These are phyloP conservation scores for Phytomonas sp. DNA, from an alignment of 208 protist genomes.

Conservation along the genomic window DNA sequence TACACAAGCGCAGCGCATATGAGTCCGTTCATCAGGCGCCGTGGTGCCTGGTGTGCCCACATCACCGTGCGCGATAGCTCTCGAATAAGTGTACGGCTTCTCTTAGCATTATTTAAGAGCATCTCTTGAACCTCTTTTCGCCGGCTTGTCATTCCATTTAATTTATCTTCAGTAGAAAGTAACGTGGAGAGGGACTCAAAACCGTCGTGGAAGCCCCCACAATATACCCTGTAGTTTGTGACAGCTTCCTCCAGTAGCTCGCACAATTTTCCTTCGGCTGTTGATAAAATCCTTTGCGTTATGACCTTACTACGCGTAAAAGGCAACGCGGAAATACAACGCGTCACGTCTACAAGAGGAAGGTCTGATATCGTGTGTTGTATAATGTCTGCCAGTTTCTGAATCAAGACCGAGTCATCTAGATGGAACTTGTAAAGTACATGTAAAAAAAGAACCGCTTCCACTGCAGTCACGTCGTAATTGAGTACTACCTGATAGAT, in stretches of 20 bases:
- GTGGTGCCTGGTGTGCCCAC: constrained; percentile 19
- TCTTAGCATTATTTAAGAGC: constrained; percentile 6
- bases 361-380: constrained; percentile 21
- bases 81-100: constrained; percentile 11
- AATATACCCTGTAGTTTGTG: constrained; percentile 1
- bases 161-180: not conserved
- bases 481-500: constrained; percentile 28
- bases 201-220: not conserved
- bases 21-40: constrained; percentile 42
- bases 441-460: constrained; percentile 35
- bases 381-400: constrained; percentile 23
- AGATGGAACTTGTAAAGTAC: constrained; percentile 20
- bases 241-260: constrained; percentile 21
- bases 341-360: constrained; percentile 18
- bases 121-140: constrained; percentile 3
- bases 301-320: constrained; percentile 12
- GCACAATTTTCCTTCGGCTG: constrained; percentile 28
- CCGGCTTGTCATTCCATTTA: not conserved
- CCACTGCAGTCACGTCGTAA: constrained; percentile 33
- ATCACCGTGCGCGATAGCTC: constrained; percentile 1
- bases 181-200: not conserved
- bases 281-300: constrained; percentile 22
- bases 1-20: constrained; percentile 23
- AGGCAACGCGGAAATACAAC: constrained; percentile 15
- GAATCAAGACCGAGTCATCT: constrained; percentile 22